Percentiles rank a stretch among this genome's conserved stretches.
phyloP scores from a whole-genome alignment of 352 stramenopile species.

The Globisporangium nunn region DNA sequence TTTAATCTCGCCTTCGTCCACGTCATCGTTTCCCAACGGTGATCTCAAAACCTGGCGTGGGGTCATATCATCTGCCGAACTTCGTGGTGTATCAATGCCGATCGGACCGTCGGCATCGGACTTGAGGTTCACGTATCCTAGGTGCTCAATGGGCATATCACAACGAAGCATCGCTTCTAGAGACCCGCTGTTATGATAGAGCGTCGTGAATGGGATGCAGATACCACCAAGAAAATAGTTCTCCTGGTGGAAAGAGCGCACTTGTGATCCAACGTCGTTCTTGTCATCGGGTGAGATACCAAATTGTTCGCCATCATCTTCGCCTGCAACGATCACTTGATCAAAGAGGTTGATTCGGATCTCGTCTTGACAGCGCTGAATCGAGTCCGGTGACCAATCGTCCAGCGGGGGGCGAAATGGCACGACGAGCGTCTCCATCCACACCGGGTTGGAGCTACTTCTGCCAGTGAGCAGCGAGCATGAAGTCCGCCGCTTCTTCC shows the following conservation, averaged over 20 bases:
- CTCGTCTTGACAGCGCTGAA: conserved; percentile 65
- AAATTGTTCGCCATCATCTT: conserved; percentile 26
- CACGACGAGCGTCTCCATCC: conserved; percentile 90
- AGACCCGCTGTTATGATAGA: conserved; percentile 68
- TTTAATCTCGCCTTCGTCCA: conserved; percentile 25
- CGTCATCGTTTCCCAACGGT: background rate
- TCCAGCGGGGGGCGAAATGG: conserved; percentile 79
- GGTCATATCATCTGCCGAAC: background rate
- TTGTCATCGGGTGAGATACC: conserved; percentile 10
- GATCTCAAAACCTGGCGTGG: background rate
- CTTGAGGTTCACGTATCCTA: conserved; percentile 72
- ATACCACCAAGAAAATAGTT: conserved; percentile 82
- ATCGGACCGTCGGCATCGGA: conserved; percentile 5
- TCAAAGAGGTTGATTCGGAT: conserved; percentile 88
- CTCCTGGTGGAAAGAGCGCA: conserved; percentile 55
- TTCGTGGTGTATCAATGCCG: conserved; percentile 6
- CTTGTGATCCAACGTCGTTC: conserved; percentile 25
- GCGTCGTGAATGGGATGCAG: conserved; percentile 83
- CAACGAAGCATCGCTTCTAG: conserved; percentile 82
- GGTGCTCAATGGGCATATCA: conserved; percentile 70
- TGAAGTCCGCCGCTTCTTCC: conserved; percentile 59
- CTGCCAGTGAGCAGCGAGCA: conserved; percentile 26
- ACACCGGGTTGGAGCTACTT: conserved; percentile 52
- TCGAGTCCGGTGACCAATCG: conserved; percentile 71
- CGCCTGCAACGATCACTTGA: conserved; percentile 45